Evolutionary conservation across 306 rosid genomes (phyloP).

Genomic region (Neltuma alba): DNA sequence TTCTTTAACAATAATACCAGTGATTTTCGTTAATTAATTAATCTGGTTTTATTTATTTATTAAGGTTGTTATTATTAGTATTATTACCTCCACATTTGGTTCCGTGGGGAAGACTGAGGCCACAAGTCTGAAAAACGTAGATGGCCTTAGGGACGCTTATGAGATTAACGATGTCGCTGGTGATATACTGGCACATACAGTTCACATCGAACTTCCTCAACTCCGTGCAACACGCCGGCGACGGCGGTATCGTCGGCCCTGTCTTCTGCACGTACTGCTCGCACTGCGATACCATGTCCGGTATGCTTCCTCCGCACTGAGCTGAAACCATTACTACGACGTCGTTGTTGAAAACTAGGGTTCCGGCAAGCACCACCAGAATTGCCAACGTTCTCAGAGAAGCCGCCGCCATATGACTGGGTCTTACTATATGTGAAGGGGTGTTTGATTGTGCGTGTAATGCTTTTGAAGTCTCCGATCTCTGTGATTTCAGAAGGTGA

Average conservation of each 20-base stretch:
- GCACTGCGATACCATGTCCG: conserved; percentile 21
- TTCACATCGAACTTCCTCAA: conserved; percentile 24
- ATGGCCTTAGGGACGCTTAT: conserved; percentile 35
- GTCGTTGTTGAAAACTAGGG: conserved; percentile 21
- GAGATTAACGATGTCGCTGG: conserved; percentile 25
- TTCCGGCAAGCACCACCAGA: conserved; percentile 25
- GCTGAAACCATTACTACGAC: conserved; percentile 10
- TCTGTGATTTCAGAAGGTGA: background rate
- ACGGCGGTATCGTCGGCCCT: conserved; percentile 42
- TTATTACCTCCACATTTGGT: conserved; percentile 54
- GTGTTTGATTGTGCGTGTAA: too few relatives aligned
- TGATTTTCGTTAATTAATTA: too few relatives aligned
- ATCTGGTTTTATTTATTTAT: too few relatives aligned
- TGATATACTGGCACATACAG: conserved; percentile 45
- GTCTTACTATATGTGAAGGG: background rate
- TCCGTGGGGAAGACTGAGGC: conserved; percentile 37
- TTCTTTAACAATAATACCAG: too few relatives aligned
- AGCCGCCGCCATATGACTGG: conserved; percentile 23
- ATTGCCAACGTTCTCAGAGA: conserved; percentile 10
- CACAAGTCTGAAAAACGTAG: conserved; percentile 47
- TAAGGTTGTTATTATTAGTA: too few relatives aligned
- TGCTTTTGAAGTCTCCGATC: background rate
- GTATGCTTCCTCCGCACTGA: conserved; percentile 36
- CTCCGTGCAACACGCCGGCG: conserved; percentile 43
- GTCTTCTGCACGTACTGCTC: conserved; percentile 30